Evolutionary conservation across 345 rosid genomes (phyloP), one percentile per base, ranked within the genome.

Genomic region (Conringia planisiliqua): DNA sequence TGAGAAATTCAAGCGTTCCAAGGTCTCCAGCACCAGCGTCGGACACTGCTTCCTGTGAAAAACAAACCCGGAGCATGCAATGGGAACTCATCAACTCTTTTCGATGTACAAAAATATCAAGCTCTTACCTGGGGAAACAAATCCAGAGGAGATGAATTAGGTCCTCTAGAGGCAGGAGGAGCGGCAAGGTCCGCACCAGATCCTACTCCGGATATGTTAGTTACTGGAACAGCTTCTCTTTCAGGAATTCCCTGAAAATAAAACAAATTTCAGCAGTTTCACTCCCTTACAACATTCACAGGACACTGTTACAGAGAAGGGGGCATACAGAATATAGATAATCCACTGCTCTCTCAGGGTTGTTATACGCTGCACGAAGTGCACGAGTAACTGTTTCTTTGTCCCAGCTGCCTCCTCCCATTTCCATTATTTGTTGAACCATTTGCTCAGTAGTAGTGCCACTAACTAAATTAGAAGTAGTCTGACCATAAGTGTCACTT

Each of bases 311-410:
- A 32, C 43, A 50, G 60, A 47, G 35, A 42, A 61, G 46, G 22
- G 24, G 67, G 64, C 86, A 63, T 88, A 95, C 99, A 61, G 97
- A 86, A 73, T 92, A 95, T 35, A 95, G 75, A 80, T 95, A 95
- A 82, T 95, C 99, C 72, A 95, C 96, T 22, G 99, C 99, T 70
- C 99, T 82, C 88, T 95, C 99, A 18, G 97, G 97, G 70, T 95
- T 95, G 81, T 92, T 92, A 79, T 90, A 95, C 56, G 99, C 97
- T 33, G 99, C 99, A 79, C 92, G 93, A 80, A 95, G 97, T 57
- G 99, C 99, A 47, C 94, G 89, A 55, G 82, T 73, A 78, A 95
- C 98, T 32, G 91, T 90, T 75, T 95, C 98, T 86, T 89, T 89
- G 82, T 89, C 98, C 99, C 99, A 95, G 43, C 65, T 87, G 58